These are phyloP conservation scores for Coniosporium tulheliwenetii DNA, from an alignment of 2,329 filamentous ascomycete genomes.

Conservation along the genomic window DNA sequence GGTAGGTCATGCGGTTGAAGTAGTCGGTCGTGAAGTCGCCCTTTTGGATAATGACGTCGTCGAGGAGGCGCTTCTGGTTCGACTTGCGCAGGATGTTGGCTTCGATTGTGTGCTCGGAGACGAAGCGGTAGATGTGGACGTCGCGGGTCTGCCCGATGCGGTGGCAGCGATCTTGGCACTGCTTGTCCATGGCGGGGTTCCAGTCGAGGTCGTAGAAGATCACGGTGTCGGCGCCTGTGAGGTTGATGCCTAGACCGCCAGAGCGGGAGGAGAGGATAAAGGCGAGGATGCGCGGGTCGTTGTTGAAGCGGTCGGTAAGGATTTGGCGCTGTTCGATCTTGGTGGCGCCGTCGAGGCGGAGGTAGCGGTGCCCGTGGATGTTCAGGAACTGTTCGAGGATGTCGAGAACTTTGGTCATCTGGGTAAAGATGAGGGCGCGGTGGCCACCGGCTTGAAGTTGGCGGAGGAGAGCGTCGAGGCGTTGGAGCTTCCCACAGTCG, in stretches of 20 bases:
- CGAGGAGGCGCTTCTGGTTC: slow-evolving; percentile 93
- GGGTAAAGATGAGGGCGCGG: slow-evolving; percentile 92
- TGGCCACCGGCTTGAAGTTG: slow-evolving; percentile 80
- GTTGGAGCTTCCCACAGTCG: slow-evolving; percentile 92
- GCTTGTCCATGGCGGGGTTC: slow-evolving; percentile 99
- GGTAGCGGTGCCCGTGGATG: slow-evolving; percentile 92
- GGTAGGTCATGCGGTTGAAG: slow-evolving; percentile 61
- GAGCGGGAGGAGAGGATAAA: slow-evolving; percentile 95
- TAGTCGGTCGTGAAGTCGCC: slow-evolving; percentile 96
- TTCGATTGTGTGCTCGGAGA: slow-evolving; percentile 62
- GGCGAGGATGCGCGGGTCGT: slow-evolving; percentile 77
- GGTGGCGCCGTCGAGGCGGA: slow-evolving; percentile 89
- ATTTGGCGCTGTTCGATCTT: slow-evolving; percentile 93
- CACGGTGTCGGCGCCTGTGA: slow-evolving; percentile 91
- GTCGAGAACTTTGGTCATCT: slow-evolving; percentile 98
- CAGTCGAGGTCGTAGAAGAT: slow-evolving; percentile 99
- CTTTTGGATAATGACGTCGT: slow-evolving; percentile 96
- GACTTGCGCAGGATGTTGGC: slow-evolving; percentile 95
- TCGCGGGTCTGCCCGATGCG: slow-evolving; percentile 95
- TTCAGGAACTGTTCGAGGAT: slow-evolving; percentile 96
- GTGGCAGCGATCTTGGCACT: slow-evolving; percentile 94
- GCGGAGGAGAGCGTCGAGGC: slow-evolving; percentile 71
- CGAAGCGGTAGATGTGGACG: slow-evolving; percentile 79
- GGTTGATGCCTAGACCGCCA: slow-evolving; percentile 86
- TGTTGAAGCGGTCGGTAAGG: slow-evolving; percentile 91